Evolutionary conservation across 768 basidiomycete species (phyloP).

Genomic region (Lactarius pseudohatsudake): DNA sequence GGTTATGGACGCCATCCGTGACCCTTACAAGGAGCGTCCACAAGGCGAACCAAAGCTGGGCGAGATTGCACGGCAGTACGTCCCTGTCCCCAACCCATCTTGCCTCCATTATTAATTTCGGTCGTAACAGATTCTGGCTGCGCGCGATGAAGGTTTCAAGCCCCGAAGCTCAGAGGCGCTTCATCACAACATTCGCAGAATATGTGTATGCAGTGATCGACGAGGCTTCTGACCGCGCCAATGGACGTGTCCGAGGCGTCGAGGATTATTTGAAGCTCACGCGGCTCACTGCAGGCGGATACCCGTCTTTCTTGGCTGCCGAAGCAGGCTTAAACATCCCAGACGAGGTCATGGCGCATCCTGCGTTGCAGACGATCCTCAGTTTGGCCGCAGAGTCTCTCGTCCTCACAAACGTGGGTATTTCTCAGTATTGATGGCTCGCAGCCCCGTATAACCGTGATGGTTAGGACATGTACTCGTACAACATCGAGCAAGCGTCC

Average conservation of each 20-base stretch:
- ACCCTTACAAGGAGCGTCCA: slow-evolving; percentile 39
- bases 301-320: slow-evolving; percentile 40
- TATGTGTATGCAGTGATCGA: slow-evolving; percentile 42
- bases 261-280: slow-evolving; percentile 43
- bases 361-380: slow-evolving; percentile 37
- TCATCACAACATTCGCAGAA: slow-evolving; percentile 39
- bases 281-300: slow-evolving; percentile 41
- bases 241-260: slow-evolving; percentile 37
- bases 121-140: not conserved
- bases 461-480: slow-evolving; percentile 36
- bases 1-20: slow-evolving; percentile 41
- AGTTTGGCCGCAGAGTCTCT: slow-evolving; percentile 38
- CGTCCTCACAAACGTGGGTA: slow-evolving; percentile 41
- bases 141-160: slow-evolving; percentile 31
- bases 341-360: slow-evolving; percentile 42
- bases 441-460: not conserved
- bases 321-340: slow-evolving; percentile 42
- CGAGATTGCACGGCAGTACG: slow-evolving; percentile 44
- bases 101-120: not conserved
- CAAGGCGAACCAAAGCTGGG: slow-evolving; percentile 40
- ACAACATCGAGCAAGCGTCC: slow-evolving; percentile 37
- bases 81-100: not conserved
- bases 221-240: slow-evolving; percentile 42
- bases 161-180: slow-evolving; percentile 34
- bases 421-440: not conserved